Evolutionary conservation across 371 early-diverging fungal species (phyloP).

Genomic region (Actinomortierella ambigua): DNA sequence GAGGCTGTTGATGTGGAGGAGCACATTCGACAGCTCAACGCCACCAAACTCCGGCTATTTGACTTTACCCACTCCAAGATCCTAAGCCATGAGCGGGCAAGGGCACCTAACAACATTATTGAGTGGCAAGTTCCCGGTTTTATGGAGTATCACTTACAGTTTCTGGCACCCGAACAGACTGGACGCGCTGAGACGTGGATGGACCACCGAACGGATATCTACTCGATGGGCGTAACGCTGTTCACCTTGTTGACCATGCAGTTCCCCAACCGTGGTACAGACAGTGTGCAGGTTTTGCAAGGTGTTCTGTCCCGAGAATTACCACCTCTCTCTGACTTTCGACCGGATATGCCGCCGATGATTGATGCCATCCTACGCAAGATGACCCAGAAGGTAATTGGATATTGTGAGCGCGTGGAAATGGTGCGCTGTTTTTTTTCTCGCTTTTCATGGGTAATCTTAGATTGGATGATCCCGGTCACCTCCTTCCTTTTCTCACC

Average conservation of each 20-base stretch:
- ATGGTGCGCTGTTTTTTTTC: too few relatives aligned
- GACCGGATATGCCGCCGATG: constrained; percentile 53
- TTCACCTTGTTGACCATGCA: constrained; percentile 55
- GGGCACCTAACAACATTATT: constrained; percentile 42
- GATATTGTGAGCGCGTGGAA: too few relatives aligned
- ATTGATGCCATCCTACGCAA: constrained; percentile 60
- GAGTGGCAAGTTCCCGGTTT: constrained; percentile 45
- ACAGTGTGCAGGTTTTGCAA: constrained; percentile 65
- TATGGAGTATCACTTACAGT: constrained; percentile 43
- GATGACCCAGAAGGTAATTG: constrained; percentile 59
- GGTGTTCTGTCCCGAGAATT: constrained; percentile 56
- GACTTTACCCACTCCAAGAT: constrained; percentile 44
- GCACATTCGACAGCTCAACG: constrained; percentile 7
- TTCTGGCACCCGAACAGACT: constrained; percentile 64
- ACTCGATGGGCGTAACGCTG: constrained; percentile 60
- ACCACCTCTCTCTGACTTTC: constrained; percentile 51
- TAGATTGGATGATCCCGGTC: too few relatives aligned
- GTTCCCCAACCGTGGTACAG: constrained; percentile 54
- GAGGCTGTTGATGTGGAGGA: too few relatives aligned
- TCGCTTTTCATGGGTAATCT: too few relatives aligned
- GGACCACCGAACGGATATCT: constrained; percentile 66
- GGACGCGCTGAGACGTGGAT: constrained; percentile 63
- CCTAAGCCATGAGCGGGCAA: constrained; percentile 42
- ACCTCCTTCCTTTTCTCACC: too few relatives aligned
- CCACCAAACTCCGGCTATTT: constrained; percentile 34